These are phyloP conservation scores for Paramyrothecium roridum DNA, from an alignment of 2,329 filamentous ascomycete genomes.

Conservation along the genomic window DNA sequence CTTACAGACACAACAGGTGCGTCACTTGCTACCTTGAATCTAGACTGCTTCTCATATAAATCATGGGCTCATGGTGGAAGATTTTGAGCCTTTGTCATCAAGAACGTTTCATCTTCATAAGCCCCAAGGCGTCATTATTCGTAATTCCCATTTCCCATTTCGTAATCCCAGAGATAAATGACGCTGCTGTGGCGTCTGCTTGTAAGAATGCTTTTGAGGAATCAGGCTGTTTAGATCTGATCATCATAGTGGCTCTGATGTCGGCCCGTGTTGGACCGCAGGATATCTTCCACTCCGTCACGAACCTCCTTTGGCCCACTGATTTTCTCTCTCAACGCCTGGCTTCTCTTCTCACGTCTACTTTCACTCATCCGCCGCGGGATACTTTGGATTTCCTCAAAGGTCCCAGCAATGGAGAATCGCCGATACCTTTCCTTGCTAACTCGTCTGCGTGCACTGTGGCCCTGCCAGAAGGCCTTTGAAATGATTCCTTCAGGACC, in stretches of 20 bases:
- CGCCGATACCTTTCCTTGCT: constrained; percentile 23
- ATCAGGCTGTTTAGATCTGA: too few species aligned
- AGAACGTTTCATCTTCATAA: neutral
- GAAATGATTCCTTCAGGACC: constrained; percentile 17
- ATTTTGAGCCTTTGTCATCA: neutral
- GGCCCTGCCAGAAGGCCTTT: constrained; percentile 27
- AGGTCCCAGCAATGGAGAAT: constrained; percentile 40
- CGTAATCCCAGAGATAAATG: too few species aligned
- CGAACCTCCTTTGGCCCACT: constrained; percentile 56
- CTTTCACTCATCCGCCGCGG: constrained; percentile 55
- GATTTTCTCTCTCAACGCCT: constrained; percentile 58
- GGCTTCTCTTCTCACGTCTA: constrained; percentile 54
- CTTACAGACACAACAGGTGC: neutral
- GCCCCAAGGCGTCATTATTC: neutral
- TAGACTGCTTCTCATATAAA: neutral
- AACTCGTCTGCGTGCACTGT: constrained; percentile 19
- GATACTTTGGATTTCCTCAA: constrained; percentile 52
- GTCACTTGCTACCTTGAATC: neutral
- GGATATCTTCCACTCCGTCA: constrained; percentile 56
- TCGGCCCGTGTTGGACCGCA: constrained; percentile 33
- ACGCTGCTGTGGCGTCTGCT: too few species aligned
- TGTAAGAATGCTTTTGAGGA: too few species aligned
- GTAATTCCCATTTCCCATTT: neutral
- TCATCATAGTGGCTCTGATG: neutral
- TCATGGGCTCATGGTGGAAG: neutral